phyloP scores from a whole-genome alignment of 2,329 filamentous ascomycete species.

The Penicillium thymicola region DNA sequence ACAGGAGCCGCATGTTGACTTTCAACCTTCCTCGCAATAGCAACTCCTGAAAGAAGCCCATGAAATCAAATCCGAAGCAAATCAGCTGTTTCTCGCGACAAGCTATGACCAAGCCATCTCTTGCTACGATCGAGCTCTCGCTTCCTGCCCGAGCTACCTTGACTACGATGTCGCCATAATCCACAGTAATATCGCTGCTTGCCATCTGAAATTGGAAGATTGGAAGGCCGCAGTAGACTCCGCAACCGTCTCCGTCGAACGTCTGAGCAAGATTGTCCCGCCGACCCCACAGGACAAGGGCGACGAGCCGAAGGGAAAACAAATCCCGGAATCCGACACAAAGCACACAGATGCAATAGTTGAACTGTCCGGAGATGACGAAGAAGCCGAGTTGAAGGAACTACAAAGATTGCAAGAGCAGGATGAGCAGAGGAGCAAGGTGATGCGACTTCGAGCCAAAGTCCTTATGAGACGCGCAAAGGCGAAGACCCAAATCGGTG shows the following conservation, averaged over 20 bases:
- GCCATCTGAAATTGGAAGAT: constrained; percentile 76
- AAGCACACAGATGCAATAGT: constrained; percentile 39
- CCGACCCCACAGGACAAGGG: constrained; percentile 30
- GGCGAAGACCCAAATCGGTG: constrained; percentile 66
- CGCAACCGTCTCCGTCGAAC: constrained; percentile 69
- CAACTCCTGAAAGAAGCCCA: constrained; percentile 69
- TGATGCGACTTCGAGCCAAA: constrained; percentile 76
- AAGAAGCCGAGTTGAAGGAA: constrained; percentile 40
- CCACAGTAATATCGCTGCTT: constrained; percentile 84
- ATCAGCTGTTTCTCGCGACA: constrained; percentile 69
- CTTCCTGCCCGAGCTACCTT: constrained; percentile 76
- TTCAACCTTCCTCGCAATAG: constrained; percentile 39
- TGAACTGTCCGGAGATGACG: constrained; percentile 48
- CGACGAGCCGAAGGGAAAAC: constrained; percentile 16
- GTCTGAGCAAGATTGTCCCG: constrained; percentile 62
- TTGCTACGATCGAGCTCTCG: constrained; percentile 76
- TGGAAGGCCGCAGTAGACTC: constrained; percentile 79
- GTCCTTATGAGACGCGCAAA: constrained; percentile 75
- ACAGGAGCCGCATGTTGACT: constrained; percentile 6
- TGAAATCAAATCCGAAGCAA: constrained; percentile 70
- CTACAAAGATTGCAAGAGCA: constrained; percentile 44
- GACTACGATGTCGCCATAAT: constrained; percentile 86
- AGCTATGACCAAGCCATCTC: constrained; percentile 75
- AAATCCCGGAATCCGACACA: constrained; percentile 6
- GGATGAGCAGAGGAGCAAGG: constrained; percentile 57